Evolutionary conservation across 805 yeast genomes (phyloP).

Genomic region (Candida odintsovae): DNA sequence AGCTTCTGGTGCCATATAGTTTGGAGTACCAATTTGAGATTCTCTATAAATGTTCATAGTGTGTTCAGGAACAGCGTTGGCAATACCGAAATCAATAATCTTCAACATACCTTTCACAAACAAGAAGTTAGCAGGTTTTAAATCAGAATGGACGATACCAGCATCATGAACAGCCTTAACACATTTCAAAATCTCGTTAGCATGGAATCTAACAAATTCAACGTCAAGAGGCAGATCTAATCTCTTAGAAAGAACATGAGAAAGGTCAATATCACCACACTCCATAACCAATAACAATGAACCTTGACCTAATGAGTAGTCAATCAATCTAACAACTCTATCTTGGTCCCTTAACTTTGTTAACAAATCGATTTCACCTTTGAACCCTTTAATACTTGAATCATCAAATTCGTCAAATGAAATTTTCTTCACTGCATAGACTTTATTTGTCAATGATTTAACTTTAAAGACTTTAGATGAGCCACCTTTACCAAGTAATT

Average conservation of each 20-base stretch:
- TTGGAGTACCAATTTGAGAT: constrained; percentile 91
- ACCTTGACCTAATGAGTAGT: constrained; percentile 61
- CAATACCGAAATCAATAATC: constrained; percentile 91
- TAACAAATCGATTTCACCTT: constrained; percentile 82
- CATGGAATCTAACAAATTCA: constrained; percentile 73
- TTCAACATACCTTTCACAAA: constrained; percentile 81
- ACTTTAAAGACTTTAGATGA: constrained; percentile 87
- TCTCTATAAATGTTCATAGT: constrained; percentile 88
- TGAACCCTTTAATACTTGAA: constrained; percentile 66
- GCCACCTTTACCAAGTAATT: constrained; percentile 85
- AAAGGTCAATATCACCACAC: constrained; percentile 88
- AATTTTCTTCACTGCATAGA: constrained; percentile 79
- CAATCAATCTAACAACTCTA: constrained; percentile 75
- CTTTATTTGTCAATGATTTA: constrained; percentile 46
- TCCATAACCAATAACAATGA: constrained; percentile 80
- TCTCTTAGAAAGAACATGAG: constrained; percentile 66
- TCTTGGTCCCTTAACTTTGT: constrained; percentile 50
- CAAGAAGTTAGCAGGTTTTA: constrained; percentile 67
- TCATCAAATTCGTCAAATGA: constrained; percentile 77
- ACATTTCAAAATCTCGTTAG: constrained; percentile 74
- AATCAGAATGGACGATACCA: constrained; percentile 81
- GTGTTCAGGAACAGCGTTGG: constrained; percentile 91
- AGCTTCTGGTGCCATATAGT: constrained; percentile 98
- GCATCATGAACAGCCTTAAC: constrained; percentile 82
- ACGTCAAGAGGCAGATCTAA: constrained; percentile 49